Percentiles rank a stretch among this genome's conserved stretches.
These are phyloP conservation scores for Tremella mesenterica DNA, from an alignment of 768 basidiomycete species.

Conservation along the genomic window DNA sequence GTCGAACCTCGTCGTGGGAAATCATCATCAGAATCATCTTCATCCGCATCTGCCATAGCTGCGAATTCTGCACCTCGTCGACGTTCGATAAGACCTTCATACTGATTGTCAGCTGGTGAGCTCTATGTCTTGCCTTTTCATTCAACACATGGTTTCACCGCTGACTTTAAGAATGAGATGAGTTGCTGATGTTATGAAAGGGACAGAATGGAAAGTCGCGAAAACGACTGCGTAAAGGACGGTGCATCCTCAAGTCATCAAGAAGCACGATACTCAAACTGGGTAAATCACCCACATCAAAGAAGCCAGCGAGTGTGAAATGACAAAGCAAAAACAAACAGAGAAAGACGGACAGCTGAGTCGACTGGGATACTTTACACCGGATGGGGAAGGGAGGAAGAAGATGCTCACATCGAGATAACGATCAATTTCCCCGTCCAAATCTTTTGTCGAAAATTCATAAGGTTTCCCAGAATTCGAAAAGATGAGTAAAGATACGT, in stretches of 20 bases:
- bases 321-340: not conserved
- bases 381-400: not conserved
- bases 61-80: constrained; percentile 40
- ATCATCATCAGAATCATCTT: constrained; percentile 40
- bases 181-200: too few relatives aligned
- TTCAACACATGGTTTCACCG: too few relatives aligned
- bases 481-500: constrained; percentile 43
- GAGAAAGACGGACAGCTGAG: not conserved
- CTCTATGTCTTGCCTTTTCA: too few relatives aligned
- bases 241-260: not conserved
- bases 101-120: constrained; percentile 14
- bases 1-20: constrained; percentile 10
- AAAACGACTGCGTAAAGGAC: not conserved
- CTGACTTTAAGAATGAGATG: too few relatives aligned
- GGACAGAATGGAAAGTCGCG: too few relatives aligned
- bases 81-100: constrained; percentile 42
- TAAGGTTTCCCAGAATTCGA: constrained; percentile 36
- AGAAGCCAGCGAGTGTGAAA: not conserved
- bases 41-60: constrained; percentile 34
- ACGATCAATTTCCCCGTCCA: constrained; percentile 36
- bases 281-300: not conserved
- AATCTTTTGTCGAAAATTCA: constrained; percentile 40
- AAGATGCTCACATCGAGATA: constrained; percentile 34
- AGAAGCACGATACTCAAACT: not conserved
- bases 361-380: not conserved